Percentiles rank a stretch among this genome's conserved stretches.
Conservation (phyloP, 1,284 basidiomycete genomes). For the Ustilago nuda region DNA sequence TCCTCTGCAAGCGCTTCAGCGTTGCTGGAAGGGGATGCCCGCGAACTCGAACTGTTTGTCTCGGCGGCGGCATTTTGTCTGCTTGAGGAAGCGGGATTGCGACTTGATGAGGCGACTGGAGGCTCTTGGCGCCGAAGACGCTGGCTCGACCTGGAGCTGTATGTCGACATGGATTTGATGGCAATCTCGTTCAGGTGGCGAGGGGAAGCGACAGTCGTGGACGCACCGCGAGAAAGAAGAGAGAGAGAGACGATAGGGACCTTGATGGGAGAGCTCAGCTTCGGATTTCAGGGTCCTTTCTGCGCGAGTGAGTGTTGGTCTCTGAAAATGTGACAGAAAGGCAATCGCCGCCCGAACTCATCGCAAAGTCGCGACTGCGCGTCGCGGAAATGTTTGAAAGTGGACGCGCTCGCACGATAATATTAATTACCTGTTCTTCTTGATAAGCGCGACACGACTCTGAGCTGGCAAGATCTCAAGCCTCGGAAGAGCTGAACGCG, state of each 20-base stretch:
- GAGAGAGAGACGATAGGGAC: background rate
- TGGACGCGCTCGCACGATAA: constrained; percentile 1
- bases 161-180: constrained; percentile 15
- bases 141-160: constrained; percentile 21
- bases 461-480: too few species aligned
- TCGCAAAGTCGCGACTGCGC: background rate
- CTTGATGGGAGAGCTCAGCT: background rate
- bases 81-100: constrained; percentile 12
- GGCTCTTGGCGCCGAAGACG: constrained; percentile 21
- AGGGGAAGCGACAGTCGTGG: background rate
- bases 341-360: background rate
- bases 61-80: constrained; percentile 11
- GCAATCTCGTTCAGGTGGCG: background rate
- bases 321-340: background rate
- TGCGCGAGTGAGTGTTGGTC: constrained; percentile 1
- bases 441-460: too few species aligned
- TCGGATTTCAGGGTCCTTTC: constrained; percentile 9
- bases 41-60: background rate
- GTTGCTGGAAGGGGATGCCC: background rate
- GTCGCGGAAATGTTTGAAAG: constrained; percentile 1
- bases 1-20: constrained; percentile 1
- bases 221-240: too few species aligned
- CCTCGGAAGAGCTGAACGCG: too few species aligned
- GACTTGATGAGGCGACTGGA: constrained; percentile 18
- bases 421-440: background rate